Evolutionary conservation across 2,329 filamentous ascomycete genomes (phyloP).

Genomic region (Elsinoe necatrix): DNA sequence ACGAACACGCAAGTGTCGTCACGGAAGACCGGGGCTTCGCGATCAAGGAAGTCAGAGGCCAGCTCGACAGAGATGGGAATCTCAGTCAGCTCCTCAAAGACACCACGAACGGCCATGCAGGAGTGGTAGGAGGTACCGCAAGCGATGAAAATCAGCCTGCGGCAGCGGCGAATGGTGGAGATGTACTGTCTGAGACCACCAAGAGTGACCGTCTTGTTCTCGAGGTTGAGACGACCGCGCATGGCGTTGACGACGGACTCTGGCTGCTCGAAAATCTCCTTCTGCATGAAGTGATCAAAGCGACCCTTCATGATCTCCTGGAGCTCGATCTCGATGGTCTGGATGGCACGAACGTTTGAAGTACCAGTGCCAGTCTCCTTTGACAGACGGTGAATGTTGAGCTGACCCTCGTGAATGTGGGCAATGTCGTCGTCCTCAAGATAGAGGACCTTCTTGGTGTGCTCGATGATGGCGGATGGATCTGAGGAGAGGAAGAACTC

Average conservation of each 20-base stretch:
- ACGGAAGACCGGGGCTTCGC: conserved; percentile 95
- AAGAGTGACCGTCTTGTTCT: conserved; percentile 90
- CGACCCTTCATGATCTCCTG: conserved; percentile 99
- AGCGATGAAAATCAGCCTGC: conserved; percentile 97
- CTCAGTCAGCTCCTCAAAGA: conserved; percentile 96
- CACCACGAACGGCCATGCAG: conserved; percentile 97
- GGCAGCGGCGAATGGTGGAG: conserved; percentile 88
- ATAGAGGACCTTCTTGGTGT: conserved; percentile 99
- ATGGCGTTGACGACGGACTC: conserved; percentile 99
- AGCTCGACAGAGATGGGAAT: conserved; percentile 96
- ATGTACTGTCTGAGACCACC: conserved; percentile 96
- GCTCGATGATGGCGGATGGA: conserved; percentile 95
- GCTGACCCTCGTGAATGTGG: conserved; percentile 96
- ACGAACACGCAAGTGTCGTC: conserved; percentile 99
- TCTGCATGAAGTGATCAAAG: conserved; percentile 99
- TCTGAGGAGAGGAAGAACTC: conserved; percentile 99
- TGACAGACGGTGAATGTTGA: conserved; percentile 97
- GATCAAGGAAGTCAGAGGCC: conserved; percentile 95
- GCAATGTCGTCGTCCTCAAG: conserved; percentile 99
- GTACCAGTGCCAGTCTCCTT: conserved; percentile 95
- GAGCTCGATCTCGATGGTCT: conserved; percentile 96
- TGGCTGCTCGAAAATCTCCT: conserved; percentile 99
- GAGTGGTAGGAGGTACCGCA: conserved; percentile 98
- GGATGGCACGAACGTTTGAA: conserved; percentile 94
- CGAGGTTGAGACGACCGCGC: conserved; percentile 91